Conservation (phyloP, 2,329 filamentous ascomycete genomes). For the Paecilomyces fulvus region DNA sequence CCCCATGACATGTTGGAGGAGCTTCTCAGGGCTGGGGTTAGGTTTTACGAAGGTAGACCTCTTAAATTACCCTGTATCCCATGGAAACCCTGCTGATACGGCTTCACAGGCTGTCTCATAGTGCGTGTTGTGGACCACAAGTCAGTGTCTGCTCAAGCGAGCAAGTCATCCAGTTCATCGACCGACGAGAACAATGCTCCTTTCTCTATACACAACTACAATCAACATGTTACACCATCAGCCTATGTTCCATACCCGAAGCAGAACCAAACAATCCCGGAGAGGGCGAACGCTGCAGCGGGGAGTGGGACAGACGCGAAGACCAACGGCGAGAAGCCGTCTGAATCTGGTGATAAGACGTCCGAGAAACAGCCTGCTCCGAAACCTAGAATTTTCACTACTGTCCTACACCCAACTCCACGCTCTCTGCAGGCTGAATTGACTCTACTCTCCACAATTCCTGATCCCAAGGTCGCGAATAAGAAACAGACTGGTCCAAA, state of each 20-base stretch:
- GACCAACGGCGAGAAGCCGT: conserved; percentile 42
- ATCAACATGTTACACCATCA: conserved; percentile 81
- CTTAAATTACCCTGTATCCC: neutral
- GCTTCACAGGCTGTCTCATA: conserved; percentile 62
- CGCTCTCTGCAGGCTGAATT: conserved; percentile 70
- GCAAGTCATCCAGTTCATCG: conserved; percentile 45
- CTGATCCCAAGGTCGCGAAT: conserved; percentile 45
- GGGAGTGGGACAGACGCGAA: conserved; percentile 15
- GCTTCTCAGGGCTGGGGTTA: conserved; percentile 60
- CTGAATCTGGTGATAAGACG: conserved; percentile 35
- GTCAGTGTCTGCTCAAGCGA: conserved; percentile 52
- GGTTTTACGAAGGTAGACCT: conserved; percentile 72
- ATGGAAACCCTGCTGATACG: conserved; percentile 4
- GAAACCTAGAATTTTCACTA: conserved; percentile 59
- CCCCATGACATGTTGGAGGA: conserved; percentile 84
- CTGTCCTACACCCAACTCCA: conserved; percentile 77
- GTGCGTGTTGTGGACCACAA: conserved; percentile 90
- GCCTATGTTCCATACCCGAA: conserved; percentile 68
- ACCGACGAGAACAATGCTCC: conserved; percentile 55
- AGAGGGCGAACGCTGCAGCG: conserved; percentile 17
- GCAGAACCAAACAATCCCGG: conserved; percentile 26
- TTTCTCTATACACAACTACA: conserved; percentile 89
- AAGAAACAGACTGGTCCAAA: conserved; percentile 38
- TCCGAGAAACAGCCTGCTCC: conserved; percentile 41
- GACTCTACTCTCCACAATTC: conserved; percentile 64